A percentile compares a stretch with the other conserved stretches of the same genome.
Evolutionary conservation across 2,329 filamentous ascomycete species (phyloP).

Genomic region (Pseudopithomyces maydicus): DNA sequence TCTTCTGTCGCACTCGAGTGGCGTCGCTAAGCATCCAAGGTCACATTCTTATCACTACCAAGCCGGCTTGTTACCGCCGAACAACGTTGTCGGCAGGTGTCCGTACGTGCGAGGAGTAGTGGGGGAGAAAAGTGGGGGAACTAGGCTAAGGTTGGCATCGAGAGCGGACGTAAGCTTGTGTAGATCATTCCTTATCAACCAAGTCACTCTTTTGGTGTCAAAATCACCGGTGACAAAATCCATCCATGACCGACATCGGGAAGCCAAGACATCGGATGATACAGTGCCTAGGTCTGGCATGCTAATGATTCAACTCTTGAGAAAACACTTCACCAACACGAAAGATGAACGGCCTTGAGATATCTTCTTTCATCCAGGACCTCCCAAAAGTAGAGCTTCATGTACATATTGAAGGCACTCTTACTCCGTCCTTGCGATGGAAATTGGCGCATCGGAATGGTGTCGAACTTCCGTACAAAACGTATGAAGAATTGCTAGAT

Average conservation of each 20-base stretch:
- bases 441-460: slow-evolving; percentile 48
- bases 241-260: not conserved
- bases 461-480: slow-evolving; percentile 13
- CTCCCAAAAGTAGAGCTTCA: slow-evolving; percentile 54
- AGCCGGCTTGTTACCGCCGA: not conserved
- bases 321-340: not conserved
- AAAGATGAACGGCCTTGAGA: slow-evolving; percentile 5
- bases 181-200: not conserved
- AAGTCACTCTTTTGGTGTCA: not conserved
- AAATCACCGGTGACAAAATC: not conserved
- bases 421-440: slow-evolving; percentile 50
- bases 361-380: not conserved
- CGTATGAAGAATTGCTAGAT: slow-evolving; percentile 38
- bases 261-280: not conserved
- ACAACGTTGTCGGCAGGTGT: not conserved
- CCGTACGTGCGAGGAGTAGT: not conserved
- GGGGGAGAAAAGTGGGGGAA: not conserved
- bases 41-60: not conserved
- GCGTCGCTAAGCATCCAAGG: not conserved
- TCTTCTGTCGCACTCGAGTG: not conserved
- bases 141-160: not conserved
- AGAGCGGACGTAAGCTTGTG: not conserved
- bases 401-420: slow-evolving; percentile 54
- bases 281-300: no score
- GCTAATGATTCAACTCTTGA: no score